Conservation (phyloP, 108 stramenopile species). For the Skeletonema marinoi region DNA sequence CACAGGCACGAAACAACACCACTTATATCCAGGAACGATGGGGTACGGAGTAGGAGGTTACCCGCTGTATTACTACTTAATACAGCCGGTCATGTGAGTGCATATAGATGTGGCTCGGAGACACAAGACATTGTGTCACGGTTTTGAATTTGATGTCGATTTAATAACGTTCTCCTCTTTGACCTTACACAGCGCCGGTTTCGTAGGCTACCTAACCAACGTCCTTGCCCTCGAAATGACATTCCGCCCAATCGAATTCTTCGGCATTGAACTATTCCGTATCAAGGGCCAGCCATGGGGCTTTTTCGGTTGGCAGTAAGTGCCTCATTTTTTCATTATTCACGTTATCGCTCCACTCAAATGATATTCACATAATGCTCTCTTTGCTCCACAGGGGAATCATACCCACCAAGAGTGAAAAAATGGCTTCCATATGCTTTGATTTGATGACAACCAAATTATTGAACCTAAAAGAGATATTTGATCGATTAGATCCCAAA, state of each 20-base stretch:
- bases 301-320: conserved; percentile 72
- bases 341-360: background rate
- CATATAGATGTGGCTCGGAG: background rate
- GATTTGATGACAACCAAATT: conserved; percentile 91
- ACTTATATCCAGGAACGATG: conserved; percentile 5
- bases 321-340: background rate
- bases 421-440: conserved; percentile 87
- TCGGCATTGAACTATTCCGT: conserved; percentile 78
- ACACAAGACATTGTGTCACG: background rate
- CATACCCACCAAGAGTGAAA: conserved; percentile 88
- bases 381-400: conserved; percentile 67
- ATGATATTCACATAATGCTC: background rate
- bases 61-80: conserved; percentile 60
- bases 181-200: conserved; percentile 36
- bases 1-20: too few species aligned
- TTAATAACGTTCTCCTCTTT: background rate
- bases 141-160: background rate
- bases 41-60: conserved; percentile 51
- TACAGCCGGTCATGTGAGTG: conserved; percentile 67
- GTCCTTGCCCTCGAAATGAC: conserved; percentile 92
- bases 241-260: conserved; percentile 89
- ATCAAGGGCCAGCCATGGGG: conserved; percentile 85
- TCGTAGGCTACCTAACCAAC: conserved; percentile 88
- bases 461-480: conserved; percentile 86
- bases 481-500: conserved; percentile 80